These are phyloP conservation scores for Fraxinus americana DNA, from an alignment of 257 asterid species.

Conservation along the genomic window DNA sequence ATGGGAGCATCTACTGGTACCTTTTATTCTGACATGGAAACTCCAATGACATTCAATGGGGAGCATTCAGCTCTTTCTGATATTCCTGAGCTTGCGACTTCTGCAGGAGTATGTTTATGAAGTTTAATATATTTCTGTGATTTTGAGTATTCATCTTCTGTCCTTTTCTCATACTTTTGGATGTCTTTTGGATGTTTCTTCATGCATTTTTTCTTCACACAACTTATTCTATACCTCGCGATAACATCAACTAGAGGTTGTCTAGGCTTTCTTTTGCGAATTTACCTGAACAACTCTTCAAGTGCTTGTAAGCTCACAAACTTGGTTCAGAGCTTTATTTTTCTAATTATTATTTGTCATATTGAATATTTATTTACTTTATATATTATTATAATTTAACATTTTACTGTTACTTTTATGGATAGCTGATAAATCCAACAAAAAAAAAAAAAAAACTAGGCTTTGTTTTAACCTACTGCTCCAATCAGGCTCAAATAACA, in stretches of 20 bases:
- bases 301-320: neutral
- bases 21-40: conserved; percentile 48
- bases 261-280: neutral
- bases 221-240: neutral
- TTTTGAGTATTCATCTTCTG: neutral
- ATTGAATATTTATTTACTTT: neutral
- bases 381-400: too few species aligned
- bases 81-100: conserved; percentile 62
- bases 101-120: conserved; percentile 58
- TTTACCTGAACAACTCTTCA: too few species aligned
- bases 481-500: neutral
- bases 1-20: conserved; percentile 46
- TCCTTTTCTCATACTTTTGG: neutral
- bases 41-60: conserved; percentile 46
- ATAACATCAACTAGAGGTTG: neutral
- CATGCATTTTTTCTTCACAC: neutral
- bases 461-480: neutral
- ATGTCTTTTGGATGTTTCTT: neutral
- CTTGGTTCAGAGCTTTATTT: neutral
- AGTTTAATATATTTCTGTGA: conserved; percentile 16
- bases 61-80: conserved; percentile 49
- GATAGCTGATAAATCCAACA: neutral
- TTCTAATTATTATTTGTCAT: neutral
- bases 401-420: too few species aligned
- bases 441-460: neutral